A percentile compares a stretch with the other conserved stretches of the same genome.
phyloP scores from a whole-genome alignment of 805 yeast genomes.

The Zygosaccharomyces lentus region DNA sequence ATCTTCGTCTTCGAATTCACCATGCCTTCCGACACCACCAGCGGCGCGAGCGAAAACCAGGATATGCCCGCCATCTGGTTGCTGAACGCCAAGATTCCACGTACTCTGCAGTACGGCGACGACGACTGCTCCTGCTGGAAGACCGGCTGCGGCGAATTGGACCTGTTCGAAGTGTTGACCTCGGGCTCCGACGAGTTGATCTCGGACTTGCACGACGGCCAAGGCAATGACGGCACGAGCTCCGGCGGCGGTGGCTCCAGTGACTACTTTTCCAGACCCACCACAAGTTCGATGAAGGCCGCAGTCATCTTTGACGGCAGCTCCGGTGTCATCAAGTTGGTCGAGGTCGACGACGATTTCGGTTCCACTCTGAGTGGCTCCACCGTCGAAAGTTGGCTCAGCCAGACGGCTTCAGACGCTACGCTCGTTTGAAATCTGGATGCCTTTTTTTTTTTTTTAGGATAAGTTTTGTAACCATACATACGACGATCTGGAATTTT shows the following conservation, averaged over 20 bases:
- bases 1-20: conserved; percentile 88
- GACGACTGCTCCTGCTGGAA: conserved; percentile 90
- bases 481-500: not conserved
- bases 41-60: conserved; percentile 49
- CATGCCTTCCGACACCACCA: conserved; percentile 71
- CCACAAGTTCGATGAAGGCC: conserved; percentile 71
- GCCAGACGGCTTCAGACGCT: conserved; percentile 47
- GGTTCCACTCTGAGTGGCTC: conserved; percentile 48
- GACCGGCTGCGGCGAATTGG: conserved; percentile 97
- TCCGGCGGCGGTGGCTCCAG: conserved; percentile 84
- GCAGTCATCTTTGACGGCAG: conserved; percentile 73
- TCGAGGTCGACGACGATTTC: conserved; percentile 57
- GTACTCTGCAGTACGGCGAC: conserved; percentile 91
- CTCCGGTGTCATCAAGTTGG: conserved; percentile 48
- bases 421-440: conserved; percentile 16
- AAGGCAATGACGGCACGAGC: conserved; percentile 47
- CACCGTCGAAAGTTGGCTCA: conserved; percentile 60
- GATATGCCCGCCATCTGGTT: conserved; percentile 99
- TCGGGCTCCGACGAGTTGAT: conserved; percentile 72
- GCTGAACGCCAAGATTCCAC: conserved; percentile 91
- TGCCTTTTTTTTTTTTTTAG: no score
- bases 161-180: conserved; percentile 82
- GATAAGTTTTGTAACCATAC: not conserved
- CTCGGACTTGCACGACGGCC: conserved; percentile 75
- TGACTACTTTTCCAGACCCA: conserved; percentile 87